A percentile compares a stretch with the other conserved stretches of the same genome.
Conservation (phyloP, 371 early-diverging fungal genomes). For the Hamiltosporidium tvaerminnensis region DNA sequence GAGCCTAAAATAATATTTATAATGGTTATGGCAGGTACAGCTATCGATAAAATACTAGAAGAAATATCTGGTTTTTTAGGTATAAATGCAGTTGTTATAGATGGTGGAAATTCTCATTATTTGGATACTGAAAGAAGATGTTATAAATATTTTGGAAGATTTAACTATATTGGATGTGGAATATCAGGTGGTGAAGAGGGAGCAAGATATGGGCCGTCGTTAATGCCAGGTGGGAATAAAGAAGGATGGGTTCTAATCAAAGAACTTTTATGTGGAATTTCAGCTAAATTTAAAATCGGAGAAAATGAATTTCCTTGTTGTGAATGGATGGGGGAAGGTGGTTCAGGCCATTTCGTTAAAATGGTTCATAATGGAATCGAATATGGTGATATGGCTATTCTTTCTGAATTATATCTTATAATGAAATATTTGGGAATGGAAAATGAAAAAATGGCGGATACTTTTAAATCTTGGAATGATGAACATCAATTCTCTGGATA, state of each 20-base stretch:
- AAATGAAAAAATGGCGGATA: constrained; percentile 68
- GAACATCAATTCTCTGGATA: constrained; percentile 73
- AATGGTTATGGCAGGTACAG: constrained; percentile 81
- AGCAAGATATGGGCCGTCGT: constrained; percentile 84
- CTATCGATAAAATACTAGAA: constrained; percentile 81
- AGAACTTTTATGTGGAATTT: background rate
- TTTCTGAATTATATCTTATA: constrained; percentile 80
- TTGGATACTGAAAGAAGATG: constrained; percentile 78
- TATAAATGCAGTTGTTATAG: constrained; percentile 82
- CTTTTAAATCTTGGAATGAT: constrained; percentile 78
- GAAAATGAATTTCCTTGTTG: constrained; percentile 76
- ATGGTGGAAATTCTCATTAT: constrained; percentile 95
- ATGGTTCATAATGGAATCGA: constrained; percentile 99
- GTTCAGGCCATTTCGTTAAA: constrained; percentile 96
- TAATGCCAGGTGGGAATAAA: constrained; percentile 90
- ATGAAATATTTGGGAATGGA: constrained; percentile 64
- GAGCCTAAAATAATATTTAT: constrained; percentile 80
- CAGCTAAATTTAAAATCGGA: constrained; percentile 62
- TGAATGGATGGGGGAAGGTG: constrained; percentile 90
- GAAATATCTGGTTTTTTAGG: constrained; percentile 67
- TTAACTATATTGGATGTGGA: constrained; percentile 79
- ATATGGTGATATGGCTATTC: constrained; percentile 96
- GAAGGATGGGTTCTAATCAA: constrained; percentile 62
- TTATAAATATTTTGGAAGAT: constrained; percentile 20
- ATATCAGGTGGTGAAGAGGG: constrained; percentile 98